Conservation (phyloP, 495 filamentous ascomycete genomes). For the Penicillium steckii region DNA sequence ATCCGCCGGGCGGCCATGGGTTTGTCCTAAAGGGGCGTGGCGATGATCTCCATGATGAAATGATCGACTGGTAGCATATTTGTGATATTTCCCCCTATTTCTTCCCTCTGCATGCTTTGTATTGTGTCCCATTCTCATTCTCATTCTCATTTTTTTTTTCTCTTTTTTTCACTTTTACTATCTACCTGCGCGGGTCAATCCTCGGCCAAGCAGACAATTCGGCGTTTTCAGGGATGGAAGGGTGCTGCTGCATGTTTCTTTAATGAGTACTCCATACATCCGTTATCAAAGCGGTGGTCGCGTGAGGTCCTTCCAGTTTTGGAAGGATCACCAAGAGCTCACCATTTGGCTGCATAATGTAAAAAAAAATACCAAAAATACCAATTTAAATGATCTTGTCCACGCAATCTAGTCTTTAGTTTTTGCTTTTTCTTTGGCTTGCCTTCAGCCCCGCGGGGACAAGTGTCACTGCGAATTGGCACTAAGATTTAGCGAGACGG, state of each 20-base stretch:
- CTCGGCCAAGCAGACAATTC: background rate
- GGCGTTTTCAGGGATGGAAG: background rate
- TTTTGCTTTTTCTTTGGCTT: background rate
- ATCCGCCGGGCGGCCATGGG: conserved; percentile 60
- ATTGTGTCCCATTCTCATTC: background rate
- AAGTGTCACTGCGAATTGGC: background rate
- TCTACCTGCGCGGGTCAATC: background rate
- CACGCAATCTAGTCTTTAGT: background rate
- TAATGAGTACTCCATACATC: background rate
- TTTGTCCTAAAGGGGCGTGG: conserved; percentile 8
- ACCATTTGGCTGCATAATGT: background rate
- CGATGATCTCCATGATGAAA: conserved; percentile 18
- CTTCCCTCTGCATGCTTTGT: background rate
- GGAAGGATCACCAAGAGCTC: background rate
- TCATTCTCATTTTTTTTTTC: conserved; percentile 4
- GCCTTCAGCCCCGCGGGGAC: background rate
- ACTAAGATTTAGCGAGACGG: background rate
- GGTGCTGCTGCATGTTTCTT: background rate
- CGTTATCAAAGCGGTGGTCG: background rate
- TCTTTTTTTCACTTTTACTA: background rate
- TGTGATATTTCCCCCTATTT: background rate
- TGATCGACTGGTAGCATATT: conserved; percentile 20
- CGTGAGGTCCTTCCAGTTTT: background rate
- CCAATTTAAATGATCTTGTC: background rate
- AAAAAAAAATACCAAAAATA: background rate